Percentiles rank a stretch among this genome's conserved stretches.
These are phyloP conservation scores for Cornus suecica DNA, from an alignment of 148 eudicot genomes.

Conservation along the genomic window DNA sequence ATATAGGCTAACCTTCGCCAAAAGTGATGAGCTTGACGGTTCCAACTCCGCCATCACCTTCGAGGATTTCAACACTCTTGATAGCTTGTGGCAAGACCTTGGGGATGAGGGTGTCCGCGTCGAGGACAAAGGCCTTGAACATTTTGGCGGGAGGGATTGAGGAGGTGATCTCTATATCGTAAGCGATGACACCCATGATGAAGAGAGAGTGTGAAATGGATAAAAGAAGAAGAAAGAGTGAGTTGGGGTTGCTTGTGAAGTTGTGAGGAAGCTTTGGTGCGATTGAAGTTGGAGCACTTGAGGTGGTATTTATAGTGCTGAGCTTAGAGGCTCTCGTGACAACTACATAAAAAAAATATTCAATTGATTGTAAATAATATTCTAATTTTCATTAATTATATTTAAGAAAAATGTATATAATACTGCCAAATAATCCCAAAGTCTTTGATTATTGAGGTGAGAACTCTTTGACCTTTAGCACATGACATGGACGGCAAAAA, in stretches of 20 bases:
- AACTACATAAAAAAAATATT: background rate
- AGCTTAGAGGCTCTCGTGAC: background rate
- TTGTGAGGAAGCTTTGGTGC: background rate
- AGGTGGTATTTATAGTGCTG: background rate
- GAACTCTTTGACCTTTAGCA: no score
- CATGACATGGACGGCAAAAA: no score
- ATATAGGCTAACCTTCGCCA: background rate
- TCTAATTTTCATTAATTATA: no score
- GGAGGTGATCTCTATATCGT: background rate
- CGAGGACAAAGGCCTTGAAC: background rate
- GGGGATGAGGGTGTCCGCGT: background rate
- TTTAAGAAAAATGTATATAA: no score
- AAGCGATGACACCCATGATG: background rate
- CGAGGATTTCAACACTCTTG: background rate
- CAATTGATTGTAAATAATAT: background rate
- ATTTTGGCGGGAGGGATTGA: conserved; percentile 1
- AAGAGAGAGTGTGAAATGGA: background rate
- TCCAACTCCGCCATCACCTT: background rate
- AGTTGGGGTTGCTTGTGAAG: background rate
- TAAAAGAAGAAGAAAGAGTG: background rate
- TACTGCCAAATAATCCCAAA: no score
- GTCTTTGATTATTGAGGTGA: no score
- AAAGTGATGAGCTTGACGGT: background rate
- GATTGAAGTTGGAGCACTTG: background rate
- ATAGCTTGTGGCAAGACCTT: conserved; percentile 1